These are phyloP conservation scores for Athelia sp. DNA, from an alignment of 1,284 basidiomycete genomes.

Conservation along the genomic window DNA sequence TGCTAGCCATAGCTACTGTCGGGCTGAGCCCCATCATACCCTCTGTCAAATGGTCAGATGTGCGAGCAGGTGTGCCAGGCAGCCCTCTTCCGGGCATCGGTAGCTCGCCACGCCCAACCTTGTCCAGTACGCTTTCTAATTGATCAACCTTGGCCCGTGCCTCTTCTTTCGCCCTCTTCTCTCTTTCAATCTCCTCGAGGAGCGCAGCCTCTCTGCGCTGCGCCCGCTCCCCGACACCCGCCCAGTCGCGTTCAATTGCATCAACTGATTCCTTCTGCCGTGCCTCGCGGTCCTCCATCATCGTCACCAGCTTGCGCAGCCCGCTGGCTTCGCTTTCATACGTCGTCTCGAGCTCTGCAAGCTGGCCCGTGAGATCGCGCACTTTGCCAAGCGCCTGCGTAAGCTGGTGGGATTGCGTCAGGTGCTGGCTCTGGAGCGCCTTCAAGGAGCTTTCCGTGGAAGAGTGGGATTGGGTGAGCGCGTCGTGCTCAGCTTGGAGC, in stretches of 20 bases:
- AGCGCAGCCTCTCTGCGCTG: conserved; percentile 62
- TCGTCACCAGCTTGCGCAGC: conserved; percentile 63
- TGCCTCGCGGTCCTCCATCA: conserved; percentile 82
- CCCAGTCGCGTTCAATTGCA: conserved; percentile 75
- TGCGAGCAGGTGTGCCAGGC: conserved; percentile 45
- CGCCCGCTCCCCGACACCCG: conserved; percentile 61
- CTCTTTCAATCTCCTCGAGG: conserved; percentile 62
- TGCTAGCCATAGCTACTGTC: conserved; percentile 80
- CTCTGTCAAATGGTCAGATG: conserved; percentile 38
- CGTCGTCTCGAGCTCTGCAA: conserved; percentile 76
- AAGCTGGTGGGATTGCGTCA: conserved; percentile 61
- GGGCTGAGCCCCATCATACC: conserved; percentile 70
- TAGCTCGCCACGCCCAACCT: conserved; percentile 65
- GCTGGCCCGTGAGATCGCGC: conserved; percentile 64
- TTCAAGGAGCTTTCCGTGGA: conserved; percentile 62
- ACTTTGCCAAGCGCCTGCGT: conserved; percentile 67
- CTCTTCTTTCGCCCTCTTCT: conserved; percentile 52
- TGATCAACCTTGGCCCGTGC: conserved; percentile 59
- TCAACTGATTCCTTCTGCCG: conserved; percentile 76
- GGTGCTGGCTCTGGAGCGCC: conserved; percentile 65
- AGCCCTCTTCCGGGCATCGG: conserved; percentile 46
- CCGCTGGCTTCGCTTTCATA: conserved; percentile 72
- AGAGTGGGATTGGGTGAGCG: conserved; percentile 56
- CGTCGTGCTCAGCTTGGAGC: conserved; percentile 70
- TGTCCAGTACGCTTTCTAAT: conserved; percentile 57